Evolutionary conservation across 73 alveolate species (phyloP).

Genomic region (Tetrahymena elliotti): DNA sequence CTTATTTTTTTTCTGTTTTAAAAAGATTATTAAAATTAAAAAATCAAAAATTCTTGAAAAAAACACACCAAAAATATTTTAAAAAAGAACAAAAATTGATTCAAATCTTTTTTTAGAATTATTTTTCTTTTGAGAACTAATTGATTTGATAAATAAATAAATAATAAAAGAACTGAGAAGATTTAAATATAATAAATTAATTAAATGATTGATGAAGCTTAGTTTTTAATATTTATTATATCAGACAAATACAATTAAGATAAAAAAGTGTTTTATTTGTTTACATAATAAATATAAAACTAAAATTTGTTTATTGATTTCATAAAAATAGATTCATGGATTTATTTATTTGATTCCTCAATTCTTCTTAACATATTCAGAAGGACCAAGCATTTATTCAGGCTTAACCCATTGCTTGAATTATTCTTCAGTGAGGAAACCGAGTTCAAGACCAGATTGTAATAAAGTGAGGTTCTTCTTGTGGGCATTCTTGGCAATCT

Average conservation of each 20-base stretch:
- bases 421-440: constrained; percentile 69
- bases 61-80: too few relatives aligned
- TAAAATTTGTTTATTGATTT: neutral
- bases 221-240: neutral
- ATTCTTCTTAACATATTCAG: constrained; percentile 5
- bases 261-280: neutral
- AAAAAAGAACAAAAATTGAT: too few relatives aligned
- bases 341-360: neutral
- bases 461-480: constrained; percentile 73
- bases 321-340: neutral
- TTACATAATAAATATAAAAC: neutral
- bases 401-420: constrained; percentile 73
- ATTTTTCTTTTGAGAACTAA: too few relatives aligned
- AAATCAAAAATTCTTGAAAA: too few relatives aligned
- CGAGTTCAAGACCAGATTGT: constrained; percentile 78
- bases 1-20: too few relatives aligned
- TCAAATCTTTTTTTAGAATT: too few relatives aligned
- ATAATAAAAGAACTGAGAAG: neutral
- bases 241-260: neutral
- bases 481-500: constrained; percentile 95
- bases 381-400: constrained; percentile 39
- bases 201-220: too few relatives aligned
- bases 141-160: neutral
- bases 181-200: too few relatives aligned
- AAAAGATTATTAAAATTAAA: too few relatives aligned